Conservation (phyloP, 805 yeast genomes). For the Starmerella geochares region DNA sequence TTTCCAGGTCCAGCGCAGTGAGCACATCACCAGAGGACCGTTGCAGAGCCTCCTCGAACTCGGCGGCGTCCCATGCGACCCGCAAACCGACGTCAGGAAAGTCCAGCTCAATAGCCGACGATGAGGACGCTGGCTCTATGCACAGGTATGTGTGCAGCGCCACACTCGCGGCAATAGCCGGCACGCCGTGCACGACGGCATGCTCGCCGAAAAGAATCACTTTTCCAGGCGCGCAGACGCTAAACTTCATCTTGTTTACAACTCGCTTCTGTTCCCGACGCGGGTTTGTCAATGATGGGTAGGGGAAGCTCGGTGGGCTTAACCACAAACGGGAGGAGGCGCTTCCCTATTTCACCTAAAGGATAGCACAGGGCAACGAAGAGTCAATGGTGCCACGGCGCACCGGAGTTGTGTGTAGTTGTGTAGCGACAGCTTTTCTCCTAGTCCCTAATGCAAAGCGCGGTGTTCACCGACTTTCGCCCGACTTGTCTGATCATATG, state of each 20-base stretch:
- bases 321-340: too few relatives aligned
- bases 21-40: slow-evolving; percentile 6
- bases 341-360: too few relatives aligned
- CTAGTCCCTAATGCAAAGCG: too few relatives aligned
- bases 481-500: too few relatives aligned
- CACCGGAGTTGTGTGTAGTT: too few relatives aligned
- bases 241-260: slow-evolving; percentile 34
- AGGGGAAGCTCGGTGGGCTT: background rate
- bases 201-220: slow-evolving; percentile 95
- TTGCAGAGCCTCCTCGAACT: slow-evolving; percentile 30
- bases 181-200: slow-evolving; percentile 85
- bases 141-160: slow-evolving; percentile 73
- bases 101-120: slow-evolving; percentile 47
- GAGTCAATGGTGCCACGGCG: too few relatives aligned
- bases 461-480: too few relatives aligned
- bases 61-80: slow-evolving; percentile 50
- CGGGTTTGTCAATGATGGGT: background rate
- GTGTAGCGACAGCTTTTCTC: too few relatives aligned
- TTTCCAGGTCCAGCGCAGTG: slow-evolving; percentile 33
- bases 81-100: slow-evolving; percentile 73
- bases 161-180: slow-evolving; percentile 93
- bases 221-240: slow-evolving; percentile 91
- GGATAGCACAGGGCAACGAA: too few relatives aligned
- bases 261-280: background rate
- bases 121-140: slow-evolving; percentile 40